Evolutionary conservation across 2,329 filamentous ascomycete species (phyloP).

Genomic region (Cladosporium sp.): DNA sequence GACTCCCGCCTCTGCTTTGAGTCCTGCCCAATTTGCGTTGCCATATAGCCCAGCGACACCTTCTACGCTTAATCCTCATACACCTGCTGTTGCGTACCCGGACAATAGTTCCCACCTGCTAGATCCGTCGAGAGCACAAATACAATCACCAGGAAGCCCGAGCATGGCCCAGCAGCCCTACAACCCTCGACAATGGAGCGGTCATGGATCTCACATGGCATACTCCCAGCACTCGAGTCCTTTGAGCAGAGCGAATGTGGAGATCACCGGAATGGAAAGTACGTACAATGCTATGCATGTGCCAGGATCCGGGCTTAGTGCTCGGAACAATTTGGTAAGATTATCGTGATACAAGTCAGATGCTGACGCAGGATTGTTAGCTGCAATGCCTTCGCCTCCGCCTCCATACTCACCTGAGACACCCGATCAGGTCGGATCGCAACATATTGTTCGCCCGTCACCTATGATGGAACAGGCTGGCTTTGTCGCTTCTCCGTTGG

Average conservation of each 20-base stretch:
- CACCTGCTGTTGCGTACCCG: constrained; percentile 19
- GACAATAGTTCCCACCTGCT: constrained; percentile 13
- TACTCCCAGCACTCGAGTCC: constrained; percentile 24
- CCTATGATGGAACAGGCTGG: constrained; percentile 31
- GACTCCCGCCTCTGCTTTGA: constrained; percentile 34
- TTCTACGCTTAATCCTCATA: constrained; percentile 9
- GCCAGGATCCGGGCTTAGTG: not conserved
- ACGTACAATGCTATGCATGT: constrained; percentile 16
- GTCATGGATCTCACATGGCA: constrained; percentile 32
- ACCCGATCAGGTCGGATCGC: constrained; percentile 28
- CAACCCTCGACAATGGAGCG: constrained; percentile 46
- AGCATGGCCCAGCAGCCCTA: constrained; percentile 34
- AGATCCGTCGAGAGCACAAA: constrained; percentile 26
- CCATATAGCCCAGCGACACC: constrained; percentile 20
- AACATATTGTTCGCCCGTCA: constrained; percentile 31
- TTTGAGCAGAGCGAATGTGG: constrained; percentile 29
- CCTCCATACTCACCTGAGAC: constrained; percentile 45
- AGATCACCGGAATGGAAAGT: constrained; percentile 46
- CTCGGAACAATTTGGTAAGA: constrained; percentile 2
- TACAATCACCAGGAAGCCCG: constrained; percentile 27
- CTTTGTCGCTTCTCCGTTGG: constrained; percentile 31
- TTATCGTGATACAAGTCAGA: not conserved
- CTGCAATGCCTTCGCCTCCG: constrained; percentile 44
- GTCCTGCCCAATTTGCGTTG: constrained; percentile 20
- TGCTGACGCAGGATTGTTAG: constrained; percentile 24